A percentile compares a stretch with the other conserved stretches of the same genome.
Evolutionary conservation across 2,329 filamentous ascomycete genomes (phyloP).

Genomic region (Cytospora mali): DNA sequence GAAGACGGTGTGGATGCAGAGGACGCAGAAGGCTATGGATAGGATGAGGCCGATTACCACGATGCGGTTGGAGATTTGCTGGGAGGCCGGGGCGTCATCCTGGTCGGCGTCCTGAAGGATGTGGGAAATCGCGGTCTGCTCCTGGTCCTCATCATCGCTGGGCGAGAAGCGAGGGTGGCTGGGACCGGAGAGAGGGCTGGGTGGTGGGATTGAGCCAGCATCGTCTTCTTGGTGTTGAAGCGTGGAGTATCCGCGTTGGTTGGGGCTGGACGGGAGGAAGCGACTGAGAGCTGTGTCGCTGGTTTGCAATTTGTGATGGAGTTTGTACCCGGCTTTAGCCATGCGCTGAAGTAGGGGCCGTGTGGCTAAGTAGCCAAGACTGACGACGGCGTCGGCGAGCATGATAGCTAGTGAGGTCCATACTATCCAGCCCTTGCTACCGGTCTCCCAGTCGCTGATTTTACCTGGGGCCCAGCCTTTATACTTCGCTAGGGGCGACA

Average conservation of each 20-base stretch:
- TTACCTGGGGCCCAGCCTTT: slow-evolving; percentile 87
- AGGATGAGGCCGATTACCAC: slow-evolving; percentile 75
- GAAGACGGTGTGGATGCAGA: slow-evolving; percentile 82
- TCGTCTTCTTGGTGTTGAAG: slow-evolving; percentile 28
- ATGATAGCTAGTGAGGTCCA: slow-evolving; percentile 97
- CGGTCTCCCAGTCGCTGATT: slow-evolving; percentile 85
- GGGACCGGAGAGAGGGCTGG: slow-evolving; percentile 29
- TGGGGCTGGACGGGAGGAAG: slow-evolving; percentile 17
- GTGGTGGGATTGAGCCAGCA: slow-evolving; percentile 9
- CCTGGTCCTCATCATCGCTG: slow-evolving; percentile 32
- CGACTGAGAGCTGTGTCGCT: slow-evolving; percentile 8
- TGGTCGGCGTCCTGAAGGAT: slow-evolving; percentile 48
- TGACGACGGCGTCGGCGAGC: slow-evolving; percentile 90
- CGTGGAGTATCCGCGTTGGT: slow-evolving; percentile 31
- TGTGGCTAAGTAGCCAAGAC: slow-evolving; percentile 75
- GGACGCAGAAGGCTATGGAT: slow-evolving; percentile 78
- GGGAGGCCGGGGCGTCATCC: slow-evolving; percentile 80
- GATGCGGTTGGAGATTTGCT: slow-evolving; percentile 73
- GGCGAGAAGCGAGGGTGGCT: slow-evolving; percentile 9
- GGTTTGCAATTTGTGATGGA: slow-evolving; percentile 16
- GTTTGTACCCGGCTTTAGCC: slow-evolving; percentile 9
- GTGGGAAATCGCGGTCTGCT: slow-evolving; percentile 26
- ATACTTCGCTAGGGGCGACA: slow-evolving; percentile 85
- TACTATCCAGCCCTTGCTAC: slow-evolving; percentile 98
- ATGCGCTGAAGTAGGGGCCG: slow-evolving; percentile 56